Evolutionary conservation across 2,329 filamentous ascomycete species (phyloP).

Genomic region (Fusarium sterilihyphosum): DNA sequence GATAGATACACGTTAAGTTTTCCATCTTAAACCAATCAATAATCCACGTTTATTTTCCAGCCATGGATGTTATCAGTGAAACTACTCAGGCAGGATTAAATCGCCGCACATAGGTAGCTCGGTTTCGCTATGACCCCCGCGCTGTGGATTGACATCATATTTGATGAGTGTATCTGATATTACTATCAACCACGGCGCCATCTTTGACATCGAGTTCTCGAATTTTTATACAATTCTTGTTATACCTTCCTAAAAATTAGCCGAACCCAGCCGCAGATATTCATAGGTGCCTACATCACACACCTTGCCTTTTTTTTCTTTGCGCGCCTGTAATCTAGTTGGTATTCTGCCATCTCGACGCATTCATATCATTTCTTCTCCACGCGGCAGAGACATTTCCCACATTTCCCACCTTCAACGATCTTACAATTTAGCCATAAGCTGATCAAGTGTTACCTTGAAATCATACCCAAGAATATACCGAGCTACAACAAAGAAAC

Average conservation of each 20-base stretch:
- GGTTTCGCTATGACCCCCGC: conserved; percentile 10
- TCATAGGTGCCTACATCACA: neutral
- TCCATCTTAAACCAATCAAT: conserved; percentile 11
- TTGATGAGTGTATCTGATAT: conserved; percentile 2
- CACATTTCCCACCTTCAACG: neutral
- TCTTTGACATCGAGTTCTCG: neutral
- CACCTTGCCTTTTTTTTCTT: neutral
- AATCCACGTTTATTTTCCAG: neutral
- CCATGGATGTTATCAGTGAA: conserved; percentile 10
- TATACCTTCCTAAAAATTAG: neutral
- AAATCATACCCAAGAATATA: neutral
- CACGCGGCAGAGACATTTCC: neutral
- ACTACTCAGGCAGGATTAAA: neutral
- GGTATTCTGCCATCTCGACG: conserved; percentile 6
- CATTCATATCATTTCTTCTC: neutral
- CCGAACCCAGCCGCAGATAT: neutral
- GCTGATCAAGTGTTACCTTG: neutral
- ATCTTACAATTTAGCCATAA: neutral
- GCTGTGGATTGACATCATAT: conserved; percentile 33
- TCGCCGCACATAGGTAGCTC: conserved; percentile 2
- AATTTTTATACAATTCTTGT: neutral
- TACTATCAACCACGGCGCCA: neutral
- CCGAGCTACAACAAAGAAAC: neutral
- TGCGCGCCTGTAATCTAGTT: neutral
- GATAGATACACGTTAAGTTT: neutral